These are phyloP conservation scores for Jaminaea rosea DNA, from an alignment of 1,284 basidiomycete genomes.

Conservation along the genomic window DNA sequence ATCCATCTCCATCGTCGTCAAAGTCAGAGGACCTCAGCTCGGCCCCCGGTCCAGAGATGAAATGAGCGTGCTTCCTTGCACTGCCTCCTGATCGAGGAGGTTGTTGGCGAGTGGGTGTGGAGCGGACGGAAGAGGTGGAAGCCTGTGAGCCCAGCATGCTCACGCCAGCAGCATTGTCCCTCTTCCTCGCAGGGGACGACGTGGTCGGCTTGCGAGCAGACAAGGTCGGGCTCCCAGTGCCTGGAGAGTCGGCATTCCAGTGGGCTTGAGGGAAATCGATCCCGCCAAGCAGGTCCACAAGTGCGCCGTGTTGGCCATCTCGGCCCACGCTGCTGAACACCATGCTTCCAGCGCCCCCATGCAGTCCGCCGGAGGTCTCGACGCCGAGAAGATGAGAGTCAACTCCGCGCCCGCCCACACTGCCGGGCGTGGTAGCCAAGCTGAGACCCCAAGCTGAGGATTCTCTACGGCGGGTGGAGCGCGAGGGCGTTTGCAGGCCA, in stretches of 20 bases:
- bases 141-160: neutral
- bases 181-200: neutral
- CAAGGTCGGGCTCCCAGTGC: too few relatives aligned
- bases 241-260: too few relatives aligned
- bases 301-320: too few relatives aligned
- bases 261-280: neutral
- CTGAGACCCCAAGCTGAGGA: neutral
- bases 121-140: neutral
- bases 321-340: too few relatives aligned
- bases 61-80: neutral
- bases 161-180: neutral
- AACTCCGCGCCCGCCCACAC: neutral
- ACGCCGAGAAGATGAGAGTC: too few relatives aligned
- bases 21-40: neutral
- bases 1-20: neutral
- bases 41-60: neutral
- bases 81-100: neutral
- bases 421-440: neutral
- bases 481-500: slow-evolving; percentile 1
- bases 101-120: neutral
- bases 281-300: too few relatives aligned
- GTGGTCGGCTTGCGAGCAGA: neutral
- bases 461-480: neutral
- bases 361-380: too few relatives aligned
- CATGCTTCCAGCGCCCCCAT: too few relatives aligned